phyloP scores from a whole-genome alignment of 129 eudicot genomes.

The Flaveria robusta region DNA sequence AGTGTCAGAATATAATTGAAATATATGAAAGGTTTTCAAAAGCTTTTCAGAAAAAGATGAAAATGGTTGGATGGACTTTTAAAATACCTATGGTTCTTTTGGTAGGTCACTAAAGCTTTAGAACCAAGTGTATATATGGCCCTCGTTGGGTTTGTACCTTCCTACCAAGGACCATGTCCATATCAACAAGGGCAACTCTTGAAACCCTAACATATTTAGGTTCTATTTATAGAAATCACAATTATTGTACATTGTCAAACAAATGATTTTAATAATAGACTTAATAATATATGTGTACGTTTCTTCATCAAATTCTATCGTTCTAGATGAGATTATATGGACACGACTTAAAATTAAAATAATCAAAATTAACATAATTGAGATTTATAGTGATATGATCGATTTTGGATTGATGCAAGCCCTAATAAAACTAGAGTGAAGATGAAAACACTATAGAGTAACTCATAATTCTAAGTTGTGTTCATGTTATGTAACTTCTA shows the following conservation, averaged over 20 bases:
- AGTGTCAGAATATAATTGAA: constrained; percentile 19
- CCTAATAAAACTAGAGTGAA: not conserved
- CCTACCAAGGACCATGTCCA: not conserved
- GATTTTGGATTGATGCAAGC: not conserved
- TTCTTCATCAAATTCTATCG: not conserved
- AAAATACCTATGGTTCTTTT: constrained; percentile 22
- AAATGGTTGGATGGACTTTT: constrained; percentile 24
- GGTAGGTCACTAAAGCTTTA: constrained; percentile 33
- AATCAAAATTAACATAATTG: not conserved
- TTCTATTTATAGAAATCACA: not conserved
- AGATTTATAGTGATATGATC: not conserved
- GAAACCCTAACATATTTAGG: not conserved
- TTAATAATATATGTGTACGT: not conserved
- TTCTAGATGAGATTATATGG: too few relatives aligned
- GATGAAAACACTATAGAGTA: not conserved
- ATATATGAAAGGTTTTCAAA: constrained; percentile 18
- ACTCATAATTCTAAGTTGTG: not conserved
- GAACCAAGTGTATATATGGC: constrained; percentile 39
- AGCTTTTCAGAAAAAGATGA: constrained; percentile 32
- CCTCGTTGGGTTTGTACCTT: constrained; percentile 36
- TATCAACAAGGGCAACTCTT: not conserved
- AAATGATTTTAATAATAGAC: not conserved
- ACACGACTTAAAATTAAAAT: not conserved
- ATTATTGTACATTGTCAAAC: not conserved
- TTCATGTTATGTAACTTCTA: not conserved